Base-by-base conservation (phyloP, 2,329 filamentous ascomycete genomes). In the Dryadomyces quercivorus region DNA sequence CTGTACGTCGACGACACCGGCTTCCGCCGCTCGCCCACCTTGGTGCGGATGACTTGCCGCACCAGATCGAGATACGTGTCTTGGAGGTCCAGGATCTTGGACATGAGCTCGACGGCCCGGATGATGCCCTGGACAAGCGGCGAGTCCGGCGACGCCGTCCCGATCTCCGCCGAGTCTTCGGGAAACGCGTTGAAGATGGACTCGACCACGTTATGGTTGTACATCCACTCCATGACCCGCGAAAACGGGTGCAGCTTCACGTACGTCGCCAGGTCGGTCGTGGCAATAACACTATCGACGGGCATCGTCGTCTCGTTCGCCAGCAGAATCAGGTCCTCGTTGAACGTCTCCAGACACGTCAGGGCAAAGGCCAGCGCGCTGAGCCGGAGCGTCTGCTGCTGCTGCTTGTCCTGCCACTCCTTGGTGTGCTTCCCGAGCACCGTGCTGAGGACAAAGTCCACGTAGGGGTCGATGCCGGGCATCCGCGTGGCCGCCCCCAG, bases 191-290 rank as follows among this genome's bases (percentile, higher is more conserved):
- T 77, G 67, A 96, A 92, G 2, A 98, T 71, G 15, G 85, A 81
- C 59, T 80, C 80, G 62, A 95, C 81, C 21, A 96, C 88, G 59
- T 86, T 88, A 63, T 94, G 88, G 65, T 95, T 96, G 69, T 95
- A 95, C 69, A 98, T 81, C 90, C 93, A 97, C 65, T 98, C 93
- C 87, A 97, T 96, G 16, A 95, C 85, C 56, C 94, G 82, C 3
- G 88, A 84, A 64, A 97, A 98, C 0, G 94, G 92, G 69, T 98
- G 94, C 53, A 95, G 78, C 22, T 83, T 81, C 56, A 93, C 82
- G 65, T 98, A 99, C 6, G 80, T 78, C 51, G 83, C 81, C 5
- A 97, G 74, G 55, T 87, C 86, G 2, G 84, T 85, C 4, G 88
- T 78, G 45, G 78, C 78, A 59, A 95, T 88, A 16, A 86, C 80